A percentile compares a stretch with the other conserved stretches of the same genome.
Conservation (phyloP, 805 yeast genomes). For the Nakazawaea molendinolei region DNA sequence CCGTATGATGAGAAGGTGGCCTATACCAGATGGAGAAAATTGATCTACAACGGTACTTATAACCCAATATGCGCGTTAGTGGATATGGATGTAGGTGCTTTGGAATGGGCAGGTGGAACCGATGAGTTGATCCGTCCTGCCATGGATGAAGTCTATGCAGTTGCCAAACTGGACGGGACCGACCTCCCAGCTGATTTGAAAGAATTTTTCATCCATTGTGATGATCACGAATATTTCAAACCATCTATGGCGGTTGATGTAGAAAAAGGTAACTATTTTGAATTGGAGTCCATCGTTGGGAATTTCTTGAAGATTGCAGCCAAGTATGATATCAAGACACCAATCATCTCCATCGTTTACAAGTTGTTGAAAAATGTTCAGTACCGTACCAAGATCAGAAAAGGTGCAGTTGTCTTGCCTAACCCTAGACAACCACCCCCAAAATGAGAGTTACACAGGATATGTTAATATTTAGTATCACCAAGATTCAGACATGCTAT, state of each 20-base stretch:
- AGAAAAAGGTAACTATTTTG: constrained; percentile 29
- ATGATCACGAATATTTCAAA: constrained; percentile 32
- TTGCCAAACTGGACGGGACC: constrained; percentile 41
- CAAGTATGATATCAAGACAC: constrained; percentile 37
- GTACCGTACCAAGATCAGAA: constrained; percentile 25
- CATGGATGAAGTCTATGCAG: constrained; percentile 34
- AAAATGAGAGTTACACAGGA: no score
- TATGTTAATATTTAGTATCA: no score
- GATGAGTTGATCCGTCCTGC: constrained; percentile 26
- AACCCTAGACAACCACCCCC: not conserved
- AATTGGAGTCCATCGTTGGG: constrained; percentile 34
- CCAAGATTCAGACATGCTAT: no score
- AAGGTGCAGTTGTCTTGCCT: constrained; percentile 1
- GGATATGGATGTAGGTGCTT: constrained; percentile 27
- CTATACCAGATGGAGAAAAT: constrained; percentile 33
- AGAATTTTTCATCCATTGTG: constrained; percentile 24
- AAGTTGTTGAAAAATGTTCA: constrained; percentile 52
- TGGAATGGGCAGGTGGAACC: constrained; percentile 19
- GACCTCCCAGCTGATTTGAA: constrained; percentile 24
- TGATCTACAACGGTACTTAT: constrained; percentile 36
- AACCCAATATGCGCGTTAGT: constrained; percentile 33
- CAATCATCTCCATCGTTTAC: constrained; percentile 51
- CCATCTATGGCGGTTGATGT: constrained; percentile 40
- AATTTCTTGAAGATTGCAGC: constrained; percentile 30
- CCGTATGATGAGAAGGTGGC: constrained; percentile 23